A percentile compares a stretch with the other conserved stretches of the same genome.
phyloP scores from a whole-genome alignment of 2,329 filamentous ascomycete genomes.

The Colletotrichum simmondsii region DNA sequence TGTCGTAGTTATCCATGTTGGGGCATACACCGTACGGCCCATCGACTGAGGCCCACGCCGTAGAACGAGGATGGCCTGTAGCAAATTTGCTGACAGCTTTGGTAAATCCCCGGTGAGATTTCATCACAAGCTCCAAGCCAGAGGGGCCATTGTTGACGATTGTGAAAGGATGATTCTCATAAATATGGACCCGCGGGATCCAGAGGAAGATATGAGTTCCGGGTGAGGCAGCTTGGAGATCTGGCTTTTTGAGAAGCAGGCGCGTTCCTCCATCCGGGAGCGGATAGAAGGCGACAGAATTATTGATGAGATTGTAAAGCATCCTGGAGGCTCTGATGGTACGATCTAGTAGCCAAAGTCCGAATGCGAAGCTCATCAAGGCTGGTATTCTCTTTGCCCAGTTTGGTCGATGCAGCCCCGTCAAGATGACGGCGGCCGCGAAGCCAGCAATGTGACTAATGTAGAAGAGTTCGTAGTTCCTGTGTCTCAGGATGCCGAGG shows the following conservation, averaged over 20 bases:
- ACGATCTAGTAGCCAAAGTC: slow-evolving; percentile 57
- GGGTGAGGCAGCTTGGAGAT: slow-evolving; percentile 40
- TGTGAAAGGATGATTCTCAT: slow-evolving; percentile 67
- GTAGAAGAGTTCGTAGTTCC: slow-evolving; percentile 61
- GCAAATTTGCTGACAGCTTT: slow-evolving; percentile 58
- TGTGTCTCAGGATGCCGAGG: slow-evolving; percentile 44
- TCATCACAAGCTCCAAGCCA: slow-evolving; percentile 60
- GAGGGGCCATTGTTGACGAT: slow-evolving; percentile 55
- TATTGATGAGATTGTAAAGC: slow-evolving; percentile 49
- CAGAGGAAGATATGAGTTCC: slow-evolving; percentile 63
- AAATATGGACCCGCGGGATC: slow-evolving; percentile 61
- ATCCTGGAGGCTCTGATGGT: slow-evolving; percentile 46
- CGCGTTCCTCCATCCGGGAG: slow-evolving; percentile 57
- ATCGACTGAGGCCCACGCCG: slow-evolving; percentile 59
- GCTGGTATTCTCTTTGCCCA: slow-evolving; percentile 49
- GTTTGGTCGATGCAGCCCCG: slow-evolving; percentile 56
- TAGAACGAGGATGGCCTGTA: slow-evolving; percentile 47
- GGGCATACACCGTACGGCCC: slow-evolving; percentile 65
- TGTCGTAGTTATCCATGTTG: slow-evolving; percentile 45
- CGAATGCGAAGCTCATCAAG: slow-evolving; percentile 49
- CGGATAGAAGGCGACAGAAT: slow-evolving; percentile 52
- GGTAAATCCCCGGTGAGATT: slow-evolving; percentile 63
- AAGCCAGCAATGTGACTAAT: slow-evolving; percentile 55
- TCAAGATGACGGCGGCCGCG: slow-evolving; percentile 50
- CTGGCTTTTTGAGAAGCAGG: slow-evolving; percentile 56